Base-by-base conservation (phyloP, 352 stramenopile genomes). In the Globisporangium orthogonon region DNA sequence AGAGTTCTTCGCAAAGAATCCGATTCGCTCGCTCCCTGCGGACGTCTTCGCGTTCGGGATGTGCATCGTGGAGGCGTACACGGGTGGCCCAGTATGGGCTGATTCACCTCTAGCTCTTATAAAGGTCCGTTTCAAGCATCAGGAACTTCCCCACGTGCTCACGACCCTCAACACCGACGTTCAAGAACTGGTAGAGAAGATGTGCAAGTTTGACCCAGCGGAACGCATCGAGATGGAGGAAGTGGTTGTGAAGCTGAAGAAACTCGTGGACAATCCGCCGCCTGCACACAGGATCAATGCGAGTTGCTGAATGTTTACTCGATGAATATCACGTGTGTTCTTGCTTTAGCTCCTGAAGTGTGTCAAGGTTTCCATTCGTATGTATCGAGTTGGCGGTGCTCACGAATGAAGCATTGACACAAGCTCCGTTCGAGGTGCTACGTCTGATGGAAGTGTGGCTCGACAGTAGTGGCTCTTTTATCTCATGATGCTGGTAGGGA, bases 31-130 rank as follows among this genome's bases (percentile, higher is more conserved):
- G 3, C 33, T 46, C 13, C 15, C 33, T 3, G 17, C 51, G 7
- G 51, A 56, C 2, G 51, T 56, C 15, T 56, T 41, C 28, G 11
- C 51, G 13, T 35, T 56, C 23, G 51, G 51, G 0, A 30, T 48
- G 51, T 48, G 35, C 37, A 48, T 56, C 6, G 31, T 56, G 2
- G 51, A 56, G 33, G 35, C 51, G 23, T n/a, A 46, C 17, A 56
- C 13, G 7, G 51, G 51, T 2, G 51, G 4, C 35, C 14, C 35
- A 40, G 10, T 2, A 40, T 11, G 35, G 35, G 7, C 2, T 14
- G 35, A 10, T 10, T 33, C 29, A 11, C 35, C 40, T n/a, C 14
- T 30, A n/a, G 3, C 17, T 3, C 29, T n/a, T 3, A 23, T 23
- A 1, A 39, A 41, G 23, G 1, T n/a, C 29, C 23, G 28, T 3